A percentile compares a stretch with the other conserved stretches of the same genome.
Evolutionary conservation across 805 yeast species (phyloP).

Genomic region (Candida sakaeoensis): DNA sequence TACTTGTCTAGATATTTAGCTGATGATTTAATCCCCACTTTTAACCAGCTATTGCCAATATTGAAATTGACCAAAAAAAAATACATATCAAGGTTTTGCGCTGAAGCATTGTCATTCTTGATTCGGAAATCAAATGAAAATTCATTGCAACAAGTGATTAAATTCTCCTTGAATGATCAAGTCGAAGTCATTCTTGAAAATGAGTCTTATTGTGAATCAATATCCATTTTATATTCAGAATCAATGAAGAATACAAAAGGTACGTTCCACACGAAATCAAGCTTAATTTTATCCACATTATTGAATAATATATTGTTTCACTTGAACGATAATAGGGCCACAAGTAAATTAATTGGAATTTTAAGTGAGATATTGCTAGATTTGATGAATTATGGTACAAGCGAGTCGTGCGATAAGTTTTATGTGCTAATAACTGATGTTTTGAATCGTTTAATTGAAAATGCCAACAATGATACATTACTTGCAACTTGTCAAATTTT

Average conservation of each 20-base stretch:
- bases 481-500: constrained; percentile 9
- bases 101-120: constrained; percentile 85
- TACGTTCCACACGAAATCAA: constrained; percentile 71
- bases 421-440: constrained; percentile 30
- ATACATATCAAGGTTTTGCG: constrained; percentile 74
- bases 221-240: constrained; percentile 64
- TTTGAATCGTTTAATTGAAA: constrained; percentile 15
- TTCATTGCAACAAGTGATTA: constrained; percentile 45
- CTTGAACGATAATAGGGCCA: constrained; percentile 7
- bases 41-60: constrained; percentile 58
- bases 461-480: neutral
- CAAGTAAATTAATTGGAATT: constrained; percentile 36
- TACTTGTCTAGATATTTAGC: constrained; percentile 67
- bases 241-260: constrained; percentile 69
- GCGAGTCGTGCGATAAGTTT: constrained; percentile 43
- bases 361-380: constrained; percentile 56
- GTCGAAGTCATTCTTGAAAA: constrained; percentile 29
- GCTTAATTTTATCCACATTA: constrained; percentile 44
- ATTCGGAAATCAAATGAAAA: constrained; percentile 61
- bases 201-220: constrained; percentile 51
- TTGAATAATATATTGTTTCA: constrained; percentile 30
- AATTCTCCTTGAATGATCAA: constrained; percentile 36
- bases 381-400: constrained; percentile 50
- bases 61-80: constrained; percentile 55
- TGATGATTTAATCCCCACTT: constrained; percentile 66